Conservation (phyloP, 2,329 filamentous ascomycete species). For the Xylaria polymorpha region DNA sequence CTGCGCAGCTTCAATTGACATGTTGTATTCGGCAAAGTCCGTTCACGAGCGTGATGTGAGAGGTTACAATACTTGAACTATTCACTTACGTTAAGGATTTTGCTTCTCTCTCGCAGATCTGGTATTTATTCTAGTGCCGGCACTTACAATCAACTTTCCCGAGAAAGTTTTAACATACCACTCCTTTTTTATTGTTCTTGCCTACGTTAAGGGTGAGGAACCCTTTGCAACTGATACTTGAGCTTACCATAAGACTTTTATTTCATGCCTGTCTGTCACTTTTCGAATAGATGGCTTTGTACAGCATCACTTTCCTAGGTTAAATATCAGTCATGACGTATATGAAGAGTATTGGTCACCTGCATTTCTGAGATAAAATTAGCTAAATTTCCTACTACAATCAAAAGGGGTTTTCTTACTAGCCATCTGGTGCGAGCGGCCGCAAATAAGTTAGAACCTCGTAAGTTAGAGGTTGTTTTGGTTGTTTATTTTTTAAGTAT, state of each 20-base stretch:
- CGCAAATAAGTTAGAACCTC: too few species aligned
- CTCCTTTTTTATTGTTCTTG: too few species aligned
- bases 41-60: not conserved
- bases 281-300: not conserved
- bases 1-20: constrained; percentile 17
- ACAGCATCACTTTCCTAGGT: not conserved
- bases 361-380: too few species aligned
- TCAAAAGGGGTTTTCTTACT: not conserved
- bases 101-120: not conserved
- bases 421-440: not conserved
- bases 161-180: too few species aligned
- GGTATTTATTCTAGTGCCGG: too few species aligned
- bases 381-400: too few species aligned
- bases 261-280: not conserved
- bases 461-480: too few species aligned
- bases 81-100: not conserved
- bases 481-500: too few species aligned
- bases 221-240: too few species aligned
- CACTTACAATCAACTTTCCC: too few species aligned
- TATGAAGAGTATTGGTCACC: too few species aligned
- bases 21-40: not conserved
- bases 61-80: not conserved
- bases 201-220: not conserved
- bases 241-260: not conserved
- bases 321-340: not conserved